A percentile compares a stretch with the other conserved stretches of the same genome.
Evolutionary conservation across 306 rosid genomes (phyloP).

Genomic region (Lathyrus oleraceus): DNA sequence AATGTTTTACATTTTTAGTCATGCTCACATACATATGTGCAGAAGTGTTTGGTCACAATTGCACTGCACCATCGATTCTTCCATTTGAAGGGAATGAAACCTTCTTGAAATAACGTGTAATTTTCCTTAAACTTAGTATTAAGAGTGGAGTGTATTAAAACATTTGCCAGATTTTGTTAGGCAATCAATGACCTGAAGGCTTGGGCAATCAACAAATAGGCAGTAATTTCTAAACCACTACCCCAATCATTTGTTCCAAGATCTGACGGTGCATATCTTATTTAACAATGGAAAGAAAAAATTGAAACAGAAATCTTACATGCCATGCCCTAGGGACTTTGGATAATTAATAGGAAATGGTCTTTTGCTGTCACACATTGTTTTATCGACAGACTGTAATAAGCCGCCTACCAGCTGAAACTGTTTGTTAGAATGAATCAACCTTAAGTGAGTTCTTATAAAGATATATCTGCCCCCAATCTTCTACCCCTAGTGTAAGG

Average conservation of each 20-base stretch:
- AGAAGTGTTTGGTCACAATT: constrained; percentile 1
- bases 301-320: constrained; percentile 1
- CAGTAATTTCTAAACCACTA: too few species aligned
- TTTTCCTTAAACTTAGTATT: neutral
- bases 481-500: neutral
- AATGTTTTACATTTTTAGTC: constrained; percentile 4
- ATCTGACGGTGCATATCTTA: neutral
- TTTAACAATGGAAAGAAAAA: constrained; percentile 10
- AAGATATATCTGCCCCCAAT: neutral
- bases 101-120: constrained; percentile 4
- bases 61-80: neutral
- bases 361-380: constrained; percentile 5
- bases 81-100: neutral
- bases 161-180: too few species aligned
- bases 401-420: neutral
- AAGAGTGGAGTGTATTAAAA: too few species aligned
- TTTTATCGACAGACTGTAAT: constrained; percentile 4
- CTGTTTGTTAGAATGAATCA: neutral
- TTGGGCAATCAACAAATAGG: too few species aligned
- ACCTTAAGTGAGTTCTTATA: neutral
- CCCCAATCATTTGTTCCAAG: too few species aligned
- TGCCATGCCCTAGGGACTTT: neutral
- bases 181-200: too few species aligned
- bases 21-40: constrained; percentile 2
- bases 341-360: constrained; percentile 21